These are phyloP conservation scores for Aspergillus egyptiacus DNA, from an alignment of 495 filamentous ascomycete species.

Conservation along the genomic window DNA sequence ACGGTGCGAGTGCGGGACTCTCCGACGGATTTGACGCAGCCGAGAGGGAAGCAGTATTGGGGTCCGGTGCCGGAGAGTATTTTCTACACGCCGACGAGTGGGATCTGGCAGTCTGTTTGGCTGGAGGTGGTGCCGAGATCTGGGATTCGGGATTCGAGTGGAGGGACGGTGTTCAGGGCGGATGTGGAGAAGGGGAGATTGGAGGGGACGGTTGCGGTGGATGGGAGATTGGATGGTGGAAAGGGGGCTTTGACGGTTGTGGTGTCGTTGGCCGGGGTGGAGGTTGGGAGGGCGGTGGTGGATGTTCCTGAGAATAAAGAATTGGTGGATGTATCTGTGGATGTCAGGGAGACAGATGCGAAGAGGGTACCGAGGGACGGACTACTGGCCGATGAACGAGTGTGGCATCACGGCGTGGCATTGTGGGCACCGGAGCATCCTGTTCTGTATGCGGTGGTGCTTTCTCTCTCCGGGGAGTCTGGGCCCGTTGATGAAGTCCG, in stretches of 20 bases:
- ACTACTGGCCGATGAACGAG: conserved; percentile 15
- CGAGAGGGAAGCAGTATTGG: conserved; percentile 39
- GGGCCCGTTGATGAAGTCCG: conserved; percentile 28
- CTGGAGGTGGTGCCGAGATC: conserved; percentile 31
- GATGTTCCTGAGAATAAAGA: conserved; percentile 17
- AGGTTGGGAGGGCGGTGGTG: conserved; percentile 14
- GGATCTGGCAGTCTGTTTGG: conserved; percentile 36
- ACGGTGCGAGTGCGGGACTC: conserved; percentile 30
- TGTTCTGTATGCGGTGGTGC: conserved; percentile 31
- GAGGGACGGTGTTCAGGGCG: conserved; percentile 27
- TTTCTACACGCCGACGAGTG: conserved; percentile 36
- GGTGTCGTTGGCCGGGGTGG: conserved; percentile 11
- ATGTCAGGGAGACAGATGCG: conserved; percentile 17
- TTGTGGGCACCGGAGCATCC: conserved; percentile 38
- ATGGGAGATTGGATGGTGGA: conserved; percentile 10
- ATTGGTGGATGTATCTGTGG: conserved; percentile 20
- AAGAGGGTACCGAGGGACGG: conserved; percentile 7
- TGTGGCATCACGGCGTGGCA: conserved; percentile 28
- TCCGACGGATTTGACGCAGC: conserved; percentile 31
- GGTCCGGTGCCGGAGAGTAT: conserved; percentile 34
- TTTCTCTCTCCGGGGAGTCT: too few relatives aligned
- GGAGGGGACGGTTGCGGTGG: conserved; percentile 22
- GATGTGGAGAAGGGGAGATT: conserved; percentile 27
- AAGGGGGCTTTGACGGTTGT: not conserved
- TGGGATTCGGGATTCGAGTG: conserved; percentile 25